Evolutionary conservation across 2,329 filamentous ascomycete species (phyloP), one percentile per base, ranked within the genome.

Genomic region (Fusarium sp.): DNA sequence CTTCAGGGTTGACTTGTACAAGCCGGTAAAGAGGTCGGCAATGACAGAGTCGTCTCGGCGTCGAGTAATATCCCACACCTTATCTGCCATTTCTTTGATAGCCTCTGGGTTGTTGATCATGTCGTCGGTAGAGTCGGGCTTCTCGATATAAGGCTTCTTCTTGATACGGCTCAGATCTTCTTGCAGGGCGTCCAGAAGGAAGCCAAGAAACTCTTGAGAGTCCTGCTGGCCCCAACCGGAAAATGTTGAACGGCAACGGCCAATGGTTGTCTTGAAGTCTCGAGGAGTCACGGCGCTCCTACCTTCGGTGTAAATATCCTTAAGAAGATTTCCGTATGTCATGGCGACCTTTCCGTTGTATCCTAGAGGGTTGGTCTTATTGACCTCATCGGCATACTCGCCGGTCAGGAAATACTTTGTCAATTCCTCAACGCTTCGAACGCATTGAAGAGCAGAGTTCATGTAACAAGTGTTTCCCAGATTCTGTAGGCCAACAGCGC

Each of bases 391-490:
- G 73, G 91, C 89, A 80, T 93, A 94, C 65, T 91, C 87, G 62
- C 90, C 87, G 51, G 88, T 85, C 50, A 98, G 80, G 79, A 99
- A 98, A 79, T 97, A 99, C 75, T 94, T 91, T 7, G 94, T 95
- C 68, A 99, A 83, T 79, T 99, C 96, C 76, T 97, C 93, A 0
- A 98, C 94, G 73, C 93, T 97, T 51, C 95, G 90, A 52, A 99
- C 89, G 78, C 96, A 99, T 78, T 99, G 96, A 56, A 98, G 84
- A 11, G 96, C 96, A 22, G 95, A 97, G 80, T 98, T 98, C 94
- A 98, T 98, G 82, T 99, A 99, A 81, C 96, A 99, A 0, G 96
- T 98, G 76, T 99, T 99, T 49, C 96, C 96, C 15, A 99, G 83
- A 76, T 99, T 99, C 68, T 88, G 89, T 53, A 99, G 83, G 34